A percentile compares a stretch with the other conserved stretches of the same genome.
Conservation (phyloP, 106 monocot species). For the Dendrobium chrysotoxum region DNA sequence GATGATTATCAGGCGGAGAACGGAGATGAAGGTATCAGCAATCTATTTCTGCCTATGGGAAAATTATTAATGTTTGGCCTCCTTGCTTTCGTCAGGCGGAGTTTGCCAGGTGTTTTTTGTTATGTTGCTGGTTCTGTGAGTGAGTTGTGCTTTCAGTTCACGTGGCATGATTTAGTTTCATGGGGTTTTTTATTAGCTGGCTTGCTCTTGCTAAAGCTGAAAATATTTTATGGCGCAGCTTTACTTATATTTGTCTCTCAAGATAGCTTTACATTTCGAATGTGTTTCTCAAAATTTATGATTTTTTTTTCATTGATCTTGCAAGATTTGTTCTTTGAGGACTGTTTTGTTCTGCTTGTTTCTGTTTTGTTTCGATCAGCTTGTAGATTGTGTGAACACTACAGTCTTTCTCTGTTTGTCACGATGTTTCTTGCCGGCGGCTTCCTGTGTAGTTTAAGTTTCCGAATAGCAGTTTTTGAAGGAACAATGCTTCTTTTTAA, state of each 20-base stretch:
- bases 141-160: not conserved
- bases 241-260: no score
- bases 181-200: not conserved
- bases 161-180: not conserved
- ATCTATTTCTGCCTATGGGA: not conserved
- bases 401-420: no score
- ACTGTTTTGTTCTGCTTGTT: no score
- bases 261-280: not conserved
- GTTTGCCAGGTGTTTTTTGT: not conserved
- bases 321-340: not conserved
- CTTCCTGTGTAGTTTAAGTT: no score
- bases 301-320: not conserved
- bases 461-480: no score
- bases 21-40: constrained; percentile 20
- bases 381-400: no score
- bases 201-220: not conserved
- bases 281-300: not conserved
- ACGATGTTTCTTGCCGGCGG: no score
- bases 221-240: not conserved
- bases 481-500: no score
- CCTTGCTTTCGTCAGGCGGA: not conserved
- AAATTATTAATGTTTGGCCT: no score
- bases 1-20: not conserved
- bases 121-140: not conserved
- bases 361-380: no score